A percentile compares a stretch with the other conserved stretches of the same genome.
These are phyloP conservation scores for Marasmius sp. DNA, from an alignment of 1,284 basidiomycete genomes.

Conservation along the genomic window DNA sequence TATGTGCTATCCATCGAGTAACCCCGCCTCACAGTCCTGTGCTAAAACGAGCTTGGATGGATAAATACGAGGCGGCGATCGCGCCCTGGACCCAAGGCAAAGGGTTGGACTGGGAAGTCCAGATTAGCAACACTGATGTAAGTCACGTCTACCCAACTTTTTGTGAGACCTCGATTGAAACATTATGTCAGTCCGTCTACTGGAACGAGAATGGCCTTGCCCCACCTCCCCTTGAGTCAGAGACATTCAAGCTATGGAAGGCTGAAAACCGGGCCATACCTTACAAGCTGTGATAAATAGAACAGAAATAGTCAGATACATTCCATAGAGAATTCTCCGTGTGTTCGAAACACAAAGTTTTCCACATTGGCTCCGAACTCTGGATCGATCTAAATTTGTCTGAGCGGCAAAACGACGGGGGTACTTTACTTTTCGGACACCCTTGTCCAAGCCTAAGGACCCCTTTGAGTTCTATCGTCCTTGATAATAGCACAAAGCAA, in stretches of 20 bases:
- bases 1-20: not conserved
- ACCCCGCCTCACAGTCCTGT: not conserved
- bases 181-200: constrained; percentile 10
- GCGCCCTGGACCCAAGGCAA: constrained; percentile 21
- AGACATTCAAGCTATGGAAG: constrained; percentile 16
- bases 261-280: constrained; percentile 16
- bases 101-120: constrained; percentile 22
- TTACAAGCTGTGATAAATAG: not conserved
- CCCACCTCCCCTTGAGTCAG: constrained; percentile 14
- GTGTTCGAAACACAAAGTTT: no score
- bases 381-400: no score
- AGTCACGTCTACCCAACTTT: constrained; percentile 1
- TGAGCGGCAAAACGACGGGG: no score
- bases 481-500: no score
- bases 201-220: constrained; percentile 22
- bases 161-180: not conserved
- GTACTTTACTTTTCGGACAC: no score
- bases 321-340: no score
- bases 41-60: constrained; percentile 16
- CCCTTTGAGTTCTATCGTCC: no score
- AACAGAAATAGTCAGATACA: no score
- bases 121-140: constrained; percentile 18
- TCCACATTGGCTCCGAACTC: no score
- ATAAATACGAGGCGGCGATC: constrained; percentile 17
- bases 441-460: no score